Base-by-base conservation (phyloP, 306 rosid genomes). In the Vigna unguiculata region DNA sequence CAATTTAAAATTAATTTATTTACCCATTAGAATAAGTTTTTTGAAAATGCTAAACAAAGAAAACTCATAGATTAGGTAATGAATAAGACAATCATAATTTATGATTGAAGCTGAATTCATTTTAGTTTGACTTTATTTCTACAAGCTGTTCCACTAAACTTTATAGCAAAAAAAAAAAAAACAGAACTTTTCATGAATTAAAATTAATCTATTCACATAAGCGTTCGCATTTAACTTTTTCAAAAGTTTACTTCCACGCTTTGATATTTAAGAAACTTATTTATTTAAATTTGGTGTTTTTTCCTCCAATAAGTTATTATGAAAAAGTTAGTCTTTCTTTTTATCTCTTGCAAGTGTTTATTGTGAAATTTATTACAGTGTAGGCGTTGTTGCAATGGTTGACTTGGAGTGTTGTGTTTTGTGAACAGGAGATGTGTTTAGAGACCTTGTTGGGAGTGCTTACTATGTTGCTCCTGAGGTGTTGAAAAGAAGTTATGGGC, bases 381-480 rank as follows among this genome's bases (percentile, higher is more conserved):
- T 51, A 38, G 19, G 20, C 32, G 34, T 66, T 72, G 13, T 60
- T n/a, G 22, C 46, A 66, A 54, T 67, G 7, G 16, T 40, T 22
- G 20, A 67, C 72, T 45, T 22, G 6, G 36, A 49, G 36, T 21
- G 19, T 43, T 77, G 32, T 14, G 62, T 66, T 78, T 48, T 79
- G 80, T 32, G 80, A 78, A 75, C 84, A 95, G 98, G 97, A 15
- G 92, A 92, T 75, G 85, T 82, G 55, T 92, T 90, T 74, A 90
- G 51, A 77, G 97, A 95, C 86, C 89, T 95, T 24, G 98, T 92
- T 75, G 98, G 98, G 54, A 95, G 98, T 87, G 97, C 98, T 36
- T 95, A 90, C 75, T 95, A 95, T 76, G 97, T 95, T 81, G 97
- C 98, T 70, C 98, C 98, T 7, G 98, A 95, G 82, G 96, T 95